phyloP scores from a whole-genome alignment of 345 rosid species.

The Salix brachista region DNA sequence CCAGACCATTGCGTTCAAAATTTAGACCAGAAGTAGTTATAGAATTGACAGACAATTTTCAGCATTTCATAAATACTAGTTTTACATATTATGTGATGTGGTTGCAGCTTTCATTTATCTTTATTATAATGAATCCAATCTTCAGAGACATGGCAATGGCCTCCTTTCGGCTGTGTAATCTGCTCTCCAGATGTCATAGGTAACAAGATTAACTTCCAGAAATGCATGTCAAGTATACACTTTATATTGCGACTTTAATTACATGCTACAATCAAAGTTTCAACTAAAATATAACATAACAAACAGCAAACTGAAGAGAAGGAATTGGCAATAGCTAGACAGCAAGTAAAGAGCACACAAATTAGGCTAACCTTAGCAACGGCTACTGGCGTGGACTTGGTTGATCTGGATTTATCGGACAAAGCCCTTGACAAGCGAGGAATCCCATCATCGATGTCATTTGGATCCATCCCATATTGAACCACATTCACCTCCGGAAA shows the following conservation, averaged over 20 bases:
- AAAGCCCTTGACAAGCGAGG: slow-evolving; percentile 61
- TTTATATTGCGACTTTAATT: neutral
- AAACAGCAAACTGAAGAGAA: slow-evolving; percentile 7
- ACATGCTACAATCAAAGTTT: neutral
- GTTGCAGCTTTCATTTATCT: neutral
- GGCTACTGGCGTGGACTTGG: slow-evolving; percentile 74
- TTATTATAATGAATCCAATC: neutral
- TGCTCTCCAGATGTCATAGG: neutral
- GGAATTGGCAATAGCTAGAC: neutral
- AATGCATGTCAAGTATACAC: neutral
- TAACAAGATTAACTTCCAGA: neutral
- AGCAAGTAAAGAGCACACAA: neutral
- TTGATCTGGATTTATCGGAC: slow-evolving; percentile 73
- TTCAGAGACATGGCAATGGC: neutral
- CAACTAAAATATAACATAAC: neutral
- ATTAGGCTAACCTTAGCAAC: slow-evolving; percentile 62
- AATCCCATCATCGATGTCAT: slow-evolving; percentile 63
- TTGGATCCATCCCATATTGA: slow-evolving; percentile 37
- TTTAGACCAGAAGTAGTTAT: neutral
- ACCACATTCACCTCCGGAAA: slow-evolving; percentile 41
- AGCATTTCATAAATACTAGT: neutral
- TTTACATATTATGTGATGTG: neutral
- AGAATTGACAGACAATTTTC: neutral
- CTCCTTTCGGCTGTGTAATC: neutral
- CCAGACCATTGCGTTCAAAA: neutral